Percentiles rank a stretch among this genome's conserved stretches.
Conservation (phyloP, 306 rosid genomes). For the Luffa acutangula region DNA sequence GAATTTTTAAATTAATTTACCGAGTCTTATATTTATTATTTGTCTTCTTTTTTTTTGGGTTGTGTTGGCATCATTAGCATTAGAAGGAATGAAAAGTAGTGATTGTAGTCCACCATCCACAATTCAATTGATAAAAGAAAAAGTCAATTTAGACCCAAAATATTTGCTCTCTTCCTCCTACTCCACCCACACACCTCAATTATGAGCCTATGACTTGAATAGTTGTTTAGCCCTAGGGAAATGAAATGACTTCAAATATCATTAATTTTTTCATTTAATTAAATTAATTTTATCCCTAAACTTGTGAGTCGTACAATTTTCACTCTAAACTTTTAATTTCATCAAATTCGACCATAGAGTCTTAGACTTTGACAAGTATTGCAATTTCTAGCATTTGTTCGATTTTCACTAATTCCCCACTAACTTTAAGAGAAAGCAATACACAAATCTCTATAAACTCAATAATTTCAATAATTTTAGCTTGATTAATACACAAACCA, state of each 20-base stretch:
- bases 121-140: neutral
- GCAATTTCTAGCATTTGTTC: too few species aligned
- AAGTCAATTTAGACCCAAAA: neutral
- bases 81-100: neutral
- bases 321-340: too few species aligned
- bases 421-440: too few species aligned
- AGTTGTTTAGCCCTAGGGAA: neutral
- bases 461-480: too few species aligned
- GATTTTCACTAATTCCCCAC: too few species aligned
- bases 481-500: too few species aligned
- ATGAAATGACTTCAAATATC: neutral
- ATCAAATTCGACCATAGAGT: too few species aligned
- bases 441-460: too few species aligned
- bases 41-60: neutral
- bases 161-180: neutral
- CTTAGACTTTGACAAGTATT: too few species aligned
- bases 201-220: neutral
- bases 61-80: neutral
- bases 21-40: neutral
- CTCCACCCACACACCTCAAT: neutral
- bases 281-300: too few species aligned
- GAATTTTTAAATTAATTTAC: neutral
- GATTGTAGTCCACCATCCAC: neutral
- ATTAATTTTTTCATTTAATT: too few species aligned
- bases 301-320: too few species aligned